phyloP scores from a whole-genome alignment of 768 basidiomycete species.

The Lactifluus volemus region DNA sequence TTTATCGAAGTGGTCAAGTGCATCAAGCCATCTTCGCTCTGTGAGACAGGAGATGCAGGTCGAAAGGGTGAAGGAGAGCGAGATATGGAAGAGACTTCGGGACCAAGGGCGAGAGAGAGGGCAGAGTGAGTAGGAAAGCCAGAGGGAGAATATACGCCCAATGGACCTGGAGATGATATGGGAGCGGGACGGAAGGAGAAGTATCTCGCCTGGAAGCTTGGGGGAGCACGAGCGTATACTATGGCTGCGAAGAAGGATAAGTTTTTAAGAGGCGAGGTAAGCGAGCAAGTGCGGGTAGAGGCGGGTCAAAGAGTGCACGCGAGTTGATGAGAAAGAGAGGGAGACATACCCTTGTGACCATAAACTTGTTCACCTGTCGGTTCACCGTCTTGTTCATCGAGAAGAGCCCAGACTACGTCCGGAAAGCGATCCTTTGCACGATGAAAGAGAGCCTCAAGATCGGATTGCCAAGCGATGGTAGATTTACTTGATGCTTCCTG shows the following conservation, averaged over 20 bases:
- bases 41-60: slow-evolving; percentile 33
- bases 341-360: slow-evolving; percentile 84
- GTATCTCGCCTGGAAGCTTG: slow-evolving; percentile 83
- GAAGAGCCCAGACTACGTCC: slow-evolving; percentile 91
- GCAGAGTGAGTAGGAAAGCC: slow-evolving; percentile 49
- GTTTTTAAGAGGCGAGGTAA: neutral
- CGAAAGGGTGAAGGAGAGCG: slow-evolving; percentile 36
- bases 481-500: slow-evolving; percentile 62
- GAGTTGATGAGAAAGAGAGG: neutral
- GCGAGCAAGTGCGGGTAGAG: neutral
- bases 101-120: slow-evolving; percentile 44
- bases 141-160: slow-evolving; percentile 32
- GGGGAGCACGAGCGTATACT: slow-evolving; percentile 90
- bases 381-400: slow-evolving; percentile 38
- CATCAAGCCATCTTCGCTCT: slow-evolving; percentile 38
- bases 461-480: slow-evolving; percentile 67
- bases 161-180: slow-evolving; percentile 39
- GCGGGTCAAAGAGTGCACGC: too few species aligned
- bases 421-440: slow-evolving; percentile 87
- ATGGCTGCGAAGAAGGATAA: slow-evolving; percentile 47
- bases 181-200: slow-evolving; percentile 68
- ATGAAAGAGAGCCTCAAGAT: slow-evolving; percentile 69
- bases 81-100: slow-evolving; percentile 34
- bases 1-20: slow-evolving; percentile 62
- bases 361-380: slow-evolving; percentile 50